phyloP scores from a whole-genome alignment of 1,139 yeast species.

The Martiniozyma asiatica region DNA sequence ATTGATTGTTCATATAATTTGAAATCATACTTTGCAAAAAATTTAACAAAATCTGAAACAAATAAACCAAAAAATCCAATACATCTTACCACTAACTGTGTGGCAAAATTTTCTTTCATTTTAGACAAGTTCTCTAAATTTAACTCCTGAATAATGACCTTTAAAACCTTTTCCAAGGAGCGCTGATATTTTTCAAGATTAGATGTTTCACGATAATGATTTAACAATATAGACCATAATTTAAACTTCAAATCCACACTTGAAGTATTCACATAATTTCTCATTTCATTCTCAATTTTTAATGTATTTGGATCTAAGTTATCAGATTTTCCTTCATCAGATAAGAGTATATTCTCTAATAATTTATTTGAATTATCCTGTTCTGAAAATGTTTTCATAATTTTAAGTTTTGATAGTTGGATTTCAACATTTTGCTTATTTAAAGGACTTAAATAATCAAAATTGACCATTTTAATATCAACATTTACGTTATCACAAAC shows the following conservation, averaged over 20 bases:
- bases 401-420: conserved; percentile 56
- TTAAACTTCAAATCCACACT: conserved; percentile 57
- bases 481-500: conserved; percentile 10
- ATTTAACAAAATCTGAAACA: conserved; percentile 21
- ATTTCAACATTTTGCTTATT: conserved; percentile 38
- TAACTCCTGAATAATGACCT: conserved; percentile 30
- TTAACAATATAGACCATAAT: conserved; percentile 66
- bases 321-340: no score
- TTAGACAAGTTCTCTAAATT: conserved; percentile 16
- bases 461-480: conserved; percentile 31
- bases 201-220: conserved; percentile 37
- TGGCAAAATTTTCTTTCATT: conserved; percentile 8
- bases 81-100: conserved; percentile 18
- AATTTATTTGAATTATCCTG: conserved; percentile 33
- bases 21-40: conserved; percentile 20
- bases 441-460: conserved; percentile 47
- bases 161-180: conserved; percentile 46
- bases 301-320: no score
- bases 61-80: conserved; percentile 38
- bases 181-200: conserved; percentile 31
- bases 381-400: conserved; percentile 53
- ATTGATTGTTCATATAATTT: conserved; percentile 19
- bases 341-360: conserved; percentile 36
- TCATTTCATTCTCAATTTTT: conserved; percentile 43
- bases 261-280: conserved; percentile 46